phyloP scores from a whole-genome alignment of 202 grass and related monocot species.

The Bolboschoenoplectus hybrid region DNA sequence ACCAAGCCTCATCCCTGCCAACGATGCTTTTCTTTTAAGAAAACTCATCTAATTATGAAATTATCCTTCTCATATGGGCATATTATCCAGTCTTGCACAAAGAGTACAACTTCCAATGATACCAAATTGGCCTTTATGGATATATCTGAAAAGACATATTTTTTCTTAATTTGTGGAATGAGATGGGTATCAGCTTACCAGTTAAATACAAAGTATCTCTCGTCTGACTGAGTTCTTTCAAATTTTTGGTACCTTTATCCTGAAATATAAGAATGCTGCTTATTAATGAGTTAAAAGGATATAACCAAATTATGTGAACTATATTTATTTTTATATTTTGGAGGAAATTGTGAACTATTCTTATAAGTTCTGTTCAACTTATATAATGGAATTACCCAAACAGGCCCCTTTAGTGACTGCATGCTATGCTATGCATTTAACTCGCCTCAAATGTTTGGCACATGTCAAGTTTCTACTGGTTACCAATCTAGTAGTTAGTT shows the following conservation, averaged over 20 bases:
- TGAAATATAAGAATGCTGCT: neutral
- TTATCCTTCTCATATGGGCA: neutral
- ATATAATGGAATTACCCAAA: neutral
- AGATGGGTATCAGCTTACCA: neutral
- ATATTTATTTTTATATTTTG: neutral
- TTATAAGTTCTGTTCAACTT: no score
- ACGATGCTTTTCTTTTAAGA: neutral
- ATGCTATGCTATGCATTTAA: neutral
- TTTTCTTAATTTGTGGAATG: neutral
- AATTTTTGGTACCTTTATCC: slow-evolving; percentile 3
- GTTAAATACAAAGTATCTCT: neutral
- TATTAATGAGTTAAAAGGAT: neutral
- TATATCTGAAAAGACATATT: neutral
- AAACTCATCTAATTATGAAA: neutral
- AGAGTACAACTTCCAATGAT: neutral
- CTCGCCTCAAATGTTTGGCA: neutral
- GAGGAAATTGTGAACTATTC: neutral
- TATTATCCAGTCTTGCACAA: neutral
- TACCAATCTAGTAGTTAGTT: neutral
- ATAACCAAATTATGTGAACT: neutral
- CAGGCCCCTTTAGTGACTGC: neutral
- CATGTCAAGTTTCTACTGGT: neutral
- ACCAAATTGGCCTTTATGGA: slow-evolving; percentile 5
- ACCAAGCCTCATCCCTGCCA: slow-evolving; percentile 17
- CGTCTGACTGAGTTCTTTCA: neutral